Evolutionary conservation across 768 basidiomycete genomes (phyloP).

Genomic region (Nevesoporus exiguus): DNA sequence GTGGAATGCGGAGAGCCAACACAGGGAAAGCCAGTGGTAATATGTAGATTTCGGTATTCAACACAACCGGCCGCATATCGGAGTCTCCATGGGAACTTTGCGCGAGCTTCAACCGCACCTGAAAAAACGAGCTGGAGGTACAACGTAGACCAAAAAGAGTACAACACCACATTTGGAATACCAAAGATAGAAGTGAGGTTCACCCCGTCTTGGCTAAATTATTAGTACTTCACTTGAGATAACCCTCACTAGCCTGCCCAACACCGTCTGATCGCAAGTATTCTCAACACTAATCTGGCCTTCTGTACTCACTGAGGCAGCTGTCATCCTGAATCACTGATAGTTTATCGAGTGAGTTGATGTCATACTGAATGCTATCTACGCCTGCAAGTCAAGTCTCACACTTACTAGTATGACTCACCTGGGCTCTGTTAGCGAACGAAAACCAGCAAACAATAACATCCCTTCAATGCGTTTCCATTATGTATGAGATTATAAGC

Average conservation of each 20-base stretch:
- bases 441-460: not conserved
- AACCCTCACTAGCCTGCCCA: no score
- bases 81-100: constrained; percentile 21
- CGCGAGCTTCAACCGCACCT: not conserved
- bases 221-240: no score
- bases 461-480: constrained; percentile 8
- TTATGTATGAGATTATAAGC: constrained; percentile 24
- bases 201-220: no score
- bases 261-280: not conserved
- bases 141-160: constrained; percentile 10
- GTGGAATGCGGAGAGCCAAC: not conserved
- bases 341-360: no score
- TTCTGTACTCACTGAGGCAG: not conserved
- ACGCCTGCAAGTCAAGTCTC: not conserved
- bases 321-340: no score
- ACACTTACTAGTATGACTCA: not conserved
- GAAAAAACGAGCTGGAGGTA: not conserved
- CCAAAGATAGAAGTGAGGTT: not conserved
- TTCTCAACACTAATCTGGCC: no score
- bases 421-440: not conserved
- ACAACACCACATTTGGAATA: constrained; percentile 6
- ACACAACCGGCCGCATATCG: not conserved
- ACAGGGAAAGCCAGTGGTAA: not conserved
- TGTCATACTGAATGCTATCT: no score
- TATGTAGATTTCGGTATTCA: not conserved